Evolutionary conservation across 768 basidiomycete genomes (phyloP), one percentile per base, ranked within the genome.

Genomic region (Chalciporus chontae): DNA sequence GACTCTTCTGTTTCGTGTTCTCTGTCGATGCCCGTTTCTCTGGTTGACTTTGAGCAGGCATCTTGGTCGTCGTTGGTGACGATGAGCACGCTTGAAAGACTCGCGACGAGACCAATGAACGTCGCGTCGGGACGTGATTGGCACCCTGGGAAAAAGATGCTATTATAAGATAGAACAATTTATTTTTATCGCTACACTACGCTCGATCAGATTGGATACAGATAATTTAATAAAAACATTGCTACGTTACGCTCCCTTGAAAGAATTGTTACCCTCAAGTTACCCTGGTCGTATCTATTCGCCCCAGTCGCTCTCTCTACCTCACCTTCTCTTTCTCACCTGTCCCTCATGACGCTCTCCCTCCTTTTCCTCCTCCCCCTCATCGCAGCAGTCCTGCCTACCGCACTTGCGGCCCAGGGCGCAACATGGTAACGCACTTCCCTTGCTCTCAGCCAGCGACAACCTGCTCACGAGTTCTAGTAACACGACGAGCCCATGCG

Each of bases 1-100:
- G 73, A 57, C 83, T 87, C 61, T 87, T 89, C 64, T 90, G 88
- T 56, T 85, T 87, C 67, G 73, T 65, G 41, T 69, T 65, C 18
- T 80, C 78, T 2, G 64, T 58, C 8, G 73, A 69, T 2, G 62
- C 46, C 55, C 74, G 76, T 48, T 67, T 64, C 45, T 74, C 74
- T 37, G 63, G 53, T 6, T 36, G 50, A 40, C 53, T 65, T 26
- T 50, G 54, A 0, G 45, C 5, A 1, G 54, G 45, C 61, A 61
- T 59, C 54, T 8, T 54, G 59, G 51, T 45, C 14, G 47, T 36
- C 3, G 47, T 42, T 26, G 50, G 38, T 50, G 54, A 53, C 48
- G 19, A 8, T 17, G 21, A 40, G 18, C 43, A 29, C 27, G 24
- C 13, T 13, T 5, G 17, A 51, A 26, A 14, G 44, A 15, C n/a